These are phyloP conservation scores for Xylaria telfairii DNA, from an alignment of 495 filamentous ascomycete genomes.

Conservation along the genomic window DNA sequence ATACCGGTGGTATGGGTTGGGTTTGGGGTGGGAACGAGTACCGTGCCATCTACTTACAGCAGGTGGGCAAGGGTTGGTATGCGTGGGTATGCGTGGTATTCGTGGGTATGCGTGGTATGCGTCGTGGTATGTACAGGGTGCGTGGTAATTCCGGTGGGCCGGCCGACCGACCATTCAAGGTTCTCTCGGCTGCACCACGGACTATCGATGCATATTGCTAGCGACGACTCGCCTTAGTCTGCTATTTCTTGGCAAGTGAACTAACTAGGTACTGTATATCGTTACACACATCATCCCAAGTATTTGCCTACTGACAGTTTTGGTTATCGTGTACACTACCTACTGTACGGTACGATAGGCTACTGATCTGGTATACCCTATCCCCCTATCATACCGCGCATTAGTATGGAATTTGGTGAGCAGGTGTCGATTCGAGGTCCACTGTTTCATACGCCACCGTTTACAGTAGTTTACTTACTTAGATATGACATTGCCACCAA, in stretches of 20 bases:
- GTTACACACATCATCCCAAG: too few relatives aligned
- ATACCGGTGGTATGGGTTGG: conserved; percentile 11
- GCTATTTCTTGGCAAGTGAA: neutral
- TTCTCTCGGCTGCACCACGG: neutral
- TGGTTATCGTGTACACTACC: neutral
- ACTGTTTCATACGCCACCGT: too few relatives aligned
- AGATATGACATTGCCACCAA: neutral
- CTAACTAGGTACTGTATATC: neutral
- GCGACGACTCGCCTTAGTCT: neutral
- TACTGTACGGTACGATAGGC: too few relatives aligned
- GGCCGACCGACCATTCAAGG: too few relatives aligned
- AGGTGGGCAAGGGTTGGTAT: neutral
- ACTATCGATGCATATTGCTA: neutral
- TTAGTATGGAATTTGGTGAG: neutral
- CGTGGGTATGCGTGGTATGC: too few relatives aligned
- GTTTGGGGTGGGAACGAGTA: neutral
- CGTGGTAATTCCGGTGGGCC: conserved; percentile 6
- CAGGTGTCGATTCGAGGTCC: neutral
- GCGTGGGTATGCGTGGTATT: conserved; percentile 11
- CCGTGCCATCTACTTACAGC: neutral
- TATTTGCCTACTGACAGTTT: neutral
- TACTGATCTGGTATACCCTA: too few relatives aligned
- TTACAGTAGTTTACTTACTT: too few relatives aligned
- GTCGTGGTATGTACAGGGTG: too few relatives aligned
- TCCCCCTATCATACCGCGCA: too few relatives aligned